Evolutionary conservation across 2,329 filamentous ascomycete genomes (phyloP).

Genomic region (Helotiales sp.): DNA sequence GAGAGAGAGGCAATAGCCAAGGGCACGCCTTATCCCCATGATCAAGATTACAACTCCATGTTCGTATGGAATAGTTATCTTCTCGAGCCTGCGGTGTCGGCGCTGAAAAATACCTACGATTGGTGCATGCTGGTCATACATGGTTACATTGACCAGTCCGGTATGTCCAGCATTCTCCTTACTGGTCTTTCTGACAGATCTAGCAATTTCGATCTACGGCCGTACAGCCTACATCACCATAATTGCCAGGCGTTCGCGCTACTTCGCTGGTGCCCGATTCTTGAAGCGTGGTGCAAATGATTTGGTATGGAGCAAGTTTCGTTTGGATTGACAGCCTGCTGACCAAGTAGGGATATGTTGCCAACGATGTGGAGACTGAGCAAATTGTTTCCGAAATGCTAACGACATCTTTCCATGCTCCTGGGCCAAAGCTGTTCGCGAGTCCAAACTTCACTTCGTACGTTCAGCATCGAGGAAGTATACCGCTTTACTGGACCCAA

Average conservation of each 20-base stretch:
- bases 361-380: constrained; percentile 98
- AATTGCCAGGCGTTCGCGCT: constrained; percentile 88
- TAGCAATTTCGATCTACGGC: constrained; percentile 81
- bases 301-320: constrained; percentile 51
- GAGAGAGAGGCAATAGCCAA: constrained; percentile 74
- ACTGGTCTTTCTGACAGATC: constrained; percentile 21
- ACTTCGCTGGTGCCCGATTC: constrained; percentile 93
- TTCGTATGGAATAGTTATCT: constrained; percentile 98
- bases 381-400: constrained; percentile 95
- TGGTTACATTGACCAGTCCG: constrained; percentile 91
- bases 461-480: constrained; percentile 94
- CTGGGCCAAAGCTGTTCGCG: constrained; percentile 81
- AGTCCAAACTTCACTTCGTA: constrained; percentile 95
- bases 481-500: constrained; percentile 96
- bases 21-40: constrained; percentile 62
- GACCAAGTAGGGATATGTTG: constrained; percentile 74
- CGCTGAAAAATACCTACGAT: constrained; percentile 82
- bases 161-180: constrained; percentile 41
- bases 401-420: constrained; percentile 94
- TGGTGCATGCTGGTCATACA: constrained; percentile 97
- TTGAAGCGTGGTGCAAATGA: constrained; percentile 95
- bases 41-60: constrained; percentile 84
- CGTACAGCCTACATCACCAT: constrained; percentile 89
- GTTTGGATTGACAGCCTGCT: constrained; percentile 13
- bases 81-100: constrained; percentile 72